Evolutionary conservation across 2,329 filamentous ascomycete genomes (phyloP).

Genomic region (Fusarium sororula): DNA sequence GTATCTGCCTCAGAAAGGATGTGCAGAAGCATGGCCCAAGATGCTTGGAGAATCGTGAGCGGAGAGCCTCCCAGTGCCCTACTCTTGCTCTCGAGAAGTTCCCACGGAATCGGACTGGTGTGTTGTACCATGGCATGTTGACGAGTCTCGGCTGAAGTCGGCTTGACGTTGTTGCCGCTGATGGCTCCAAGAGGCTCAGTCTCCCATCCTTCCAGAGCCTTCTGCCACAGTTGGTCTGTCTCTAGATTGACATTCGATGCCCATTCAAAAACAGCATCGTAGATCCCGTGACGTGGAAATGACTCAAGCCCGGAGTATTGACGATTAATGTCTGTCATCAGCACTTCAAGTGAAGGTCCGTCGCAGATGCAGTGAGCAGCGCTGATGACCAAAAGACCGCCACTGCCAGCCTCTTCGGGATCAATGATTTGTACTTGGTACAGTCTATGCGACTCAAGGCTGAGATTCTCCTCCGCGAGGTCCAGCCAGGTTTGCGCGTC

Average conservation of each 20-base stretch:
- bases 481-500: not conserved
- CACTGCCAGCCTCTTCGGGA: rapidly evolving
- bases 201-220: constrained; percentile 12
- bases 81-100: not conserved
- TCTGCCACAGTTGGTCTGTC: constrained; percentile 4
- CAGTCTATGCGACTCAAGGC: not conserved
- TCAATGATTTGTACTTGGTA: constrained; percentile 3
- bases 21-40: constrained; percentile 15
- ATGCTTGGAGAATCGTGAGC: not conserved
- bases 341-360: constrained; percentile 10
- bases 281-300: not conserved
- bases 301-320: not conserved
- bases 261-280: not conserved
- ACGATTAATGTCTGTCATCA: not conserved
- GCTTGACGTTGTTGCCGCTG: constrained; percentile 9
- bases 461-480: not conserved
- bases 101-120: not conserved
- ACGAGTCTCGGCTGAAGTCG: not conserved
- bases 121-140: constrained; percentile 7
- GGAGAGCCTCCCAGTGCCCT: constrained; percentile 6
- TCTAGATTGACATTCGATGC: not conserved
- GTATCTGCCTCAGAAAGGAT: constrained; percentile 13
- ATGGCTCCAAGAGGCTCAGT: constrained; percentile 1
- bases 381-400: not conserved
- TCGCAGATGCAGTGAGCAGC: constrained; percentile 20